Evolutionary conservation across 495 filamentous ascomycete genomes (phyloP).

Genomic region (Astrocystis sublimbata): DNA sequence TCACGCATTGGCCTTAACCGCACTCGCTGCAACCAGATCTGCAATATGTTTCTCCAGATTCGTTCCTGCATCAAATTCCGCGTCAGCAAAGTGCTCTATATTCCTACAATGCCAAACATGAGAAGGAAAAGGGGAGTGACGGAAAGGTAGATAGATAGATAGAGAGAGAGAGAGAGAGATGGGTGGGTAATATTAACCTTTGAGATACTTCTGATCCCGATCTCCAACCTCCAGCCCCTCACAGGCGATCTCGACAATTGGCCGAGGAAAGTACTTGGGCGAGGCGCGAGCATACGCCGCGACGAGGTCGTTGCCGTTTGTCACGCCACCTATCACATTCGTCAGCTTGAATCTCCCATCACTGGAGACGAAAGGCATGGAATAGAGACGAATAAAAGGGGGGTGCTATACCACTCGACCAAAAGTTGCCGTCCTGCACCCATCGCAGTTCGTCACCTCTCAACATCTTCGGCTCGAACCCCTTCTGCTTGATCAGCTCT

Average conservation of each 20-base stretch:
- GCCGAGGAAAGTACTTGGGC: slow-evolving; percentile 42
- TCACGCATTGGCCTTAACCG: slow-evolving; percentile 1
- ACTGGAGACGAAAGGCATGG: no score
- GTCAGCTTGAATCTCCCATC: neutral
- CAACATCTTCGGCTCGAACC: slow-evolving; percentile 45
- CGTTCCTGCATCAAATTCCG: slow-evolving; percentile 4
- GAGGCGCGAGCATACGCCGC: slow-evolving; percentile 53
- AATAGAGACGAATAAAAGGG: neutral
- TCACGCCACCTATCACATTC: slow-evolving; percentile 54
- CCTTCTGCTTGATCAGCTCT: slow-evolving; percentile 41
- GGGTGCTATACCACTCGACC: slow-evolving; percentile 55
- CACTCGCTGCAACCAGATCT: neutral
- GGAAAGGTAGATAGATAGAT: neutral
- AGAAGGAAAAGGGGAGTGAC: neutral
- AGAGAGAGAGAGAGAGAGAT: neutral
- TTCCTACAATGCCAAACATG: no score
- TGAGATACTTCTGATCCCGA: slow-evolving; percentile 45
- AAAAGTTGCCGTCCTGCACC: slow-evolving; percentile 59
- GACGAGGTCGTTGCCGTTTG: slow-evolving; percentile 64
- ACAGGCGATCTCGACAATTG: slow-evolving; percentile 51
- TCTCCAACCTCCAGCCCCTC: slow-evolving; percentile 53
- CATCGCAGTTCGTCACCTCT: slow-evolving; percentile 51
- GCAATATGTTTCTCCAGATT: neutral
- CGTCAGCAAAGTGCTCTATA: slow-evolving; percentile 18
- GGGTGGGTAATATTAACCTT: no score